Conservation (phyloP, 2,329 filamentous ascomycete species). For the Falciphora oryzae region DNA sequence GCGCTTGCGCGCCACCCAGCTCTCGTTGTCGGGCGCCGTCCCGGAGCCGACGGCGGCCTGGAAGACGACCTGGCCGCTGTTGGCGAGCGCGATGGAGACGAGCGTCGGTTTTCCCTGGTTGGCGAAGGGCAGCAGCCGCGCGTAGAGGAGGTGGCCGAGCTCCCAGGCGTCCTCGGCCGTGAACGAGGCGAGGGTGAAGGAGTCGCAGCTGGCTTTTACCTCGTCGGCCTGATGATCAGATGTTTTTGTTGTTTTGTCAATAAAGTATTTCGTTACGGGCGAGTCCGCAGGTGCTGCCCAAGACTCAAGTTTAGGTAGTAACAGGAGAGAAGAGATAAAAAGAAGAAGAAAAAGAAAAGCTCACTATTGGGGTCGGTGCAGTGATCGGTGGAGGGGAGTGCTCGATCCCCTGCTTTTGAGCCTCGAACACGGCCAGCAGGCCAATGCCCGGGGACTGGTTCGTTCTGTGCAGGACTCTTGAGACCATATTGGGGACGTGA, state of each 20-base stretch:
- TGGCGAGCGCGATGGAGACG: constrained; percentile 59
- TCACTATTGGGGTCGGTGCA: no score
- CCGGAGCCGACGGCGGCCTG: constrained; percentile 63
- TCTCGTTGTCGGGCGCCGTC: constrained; percentile 64
- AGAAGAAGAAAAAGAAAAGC: no score
- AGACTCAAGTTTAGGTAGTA: no score
- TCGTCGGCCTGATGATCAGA: neutral
- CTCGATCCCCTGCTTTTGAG: no score
- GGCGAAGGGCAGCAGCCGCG: constrained; percentile 46
- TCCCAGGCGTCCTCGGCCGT: constrained; percentile 59
- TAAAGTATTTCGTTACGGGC: no score
- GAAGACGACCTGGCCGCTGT: constrained; percentile 58
- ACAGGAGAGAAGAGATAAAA: no score
- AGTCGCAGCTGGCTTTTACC: constrained; percentile 20
- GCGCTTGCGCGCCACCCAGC: constrained; percentile 65
- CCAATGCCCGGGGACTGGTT: no score
- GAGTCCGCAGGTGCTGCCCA: no score
- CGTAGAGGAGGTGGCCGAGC: constrained; percentile 58
- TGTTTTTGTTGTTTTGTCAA: neutral
- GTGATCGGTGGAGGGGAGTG: no score
- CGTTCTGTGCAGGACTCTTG: no score
- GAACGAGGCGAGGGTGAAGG: constrained; percentile 46
- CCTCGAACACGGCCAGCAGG: no score
- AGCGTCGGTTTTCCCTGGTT: constrained; percentile 40
- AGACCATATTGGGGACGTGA: no score